Base-by-base conservation (phyloP, 2,329 filamentous ascomycete genomes). In the Parascedosporium putredinis region DNA sequence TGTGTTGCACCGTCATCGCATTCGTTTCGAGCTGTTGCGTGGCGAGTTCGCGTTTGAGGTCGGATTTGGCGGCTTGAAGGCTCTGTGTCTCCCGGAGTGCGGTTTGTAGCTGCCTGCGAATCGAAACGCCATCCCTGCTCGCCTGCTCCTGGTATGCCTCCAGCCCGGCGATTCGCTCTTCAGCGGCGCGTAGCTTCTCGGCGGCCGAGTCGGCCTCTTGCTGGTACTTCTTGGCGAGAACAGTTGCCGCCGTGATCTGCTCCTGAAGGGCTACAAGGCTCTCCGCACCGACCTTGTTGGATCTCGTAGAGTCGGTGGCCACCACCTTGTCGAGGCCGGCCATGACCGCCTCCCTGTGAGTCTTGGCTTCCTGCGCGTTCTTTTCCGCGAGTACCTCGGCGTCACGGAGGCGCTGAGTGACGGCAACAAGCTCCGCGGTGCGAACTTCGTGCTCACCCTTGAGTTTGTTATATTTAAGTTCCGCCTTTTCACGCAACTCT, bases 61-160 rank as follows among this genome's bases (percentile, higher is more conserved):
- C 89, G 1, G 84, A 76, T 65, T 91, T 93, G 53, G 86, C 79
- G 29, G 85, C 79, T 56, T 89, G 86, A 23, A 94, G 73, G n/a
- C 78, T 74, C 63, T 95, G 89, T 12, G 84, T 82, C 51, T 98
- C 91, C 55, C 84, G 84, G 64, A 95, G 74, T 4, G 87, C 82
- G 23, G 81, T 76, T 63, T 97, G 93, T 49, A 98, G 76, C 62
- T 97, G 91, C 62, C 93, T 84, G 50, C 93, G 82, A 56, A 97
- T 88, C 31, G 83, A 81, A 50, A 98, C 81, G 45, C 89, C 89
- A 65, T 98, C 94, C 42, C 93, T 81, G 65, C 90, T 97, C 3
- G 90, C 86, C 67, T 98, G 93, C 62, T 98, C 93, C 67, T 98
- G 93, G 64, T 97, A 97, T 24, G 89, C 88, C 65, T 98, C 93